Percentiles rank a stretch among this genome's conserved stretches.
Evolutionary conservation across 805 yeast species (phyloP).

Genomic region (Metschnikowia vanudenii): DNA sequence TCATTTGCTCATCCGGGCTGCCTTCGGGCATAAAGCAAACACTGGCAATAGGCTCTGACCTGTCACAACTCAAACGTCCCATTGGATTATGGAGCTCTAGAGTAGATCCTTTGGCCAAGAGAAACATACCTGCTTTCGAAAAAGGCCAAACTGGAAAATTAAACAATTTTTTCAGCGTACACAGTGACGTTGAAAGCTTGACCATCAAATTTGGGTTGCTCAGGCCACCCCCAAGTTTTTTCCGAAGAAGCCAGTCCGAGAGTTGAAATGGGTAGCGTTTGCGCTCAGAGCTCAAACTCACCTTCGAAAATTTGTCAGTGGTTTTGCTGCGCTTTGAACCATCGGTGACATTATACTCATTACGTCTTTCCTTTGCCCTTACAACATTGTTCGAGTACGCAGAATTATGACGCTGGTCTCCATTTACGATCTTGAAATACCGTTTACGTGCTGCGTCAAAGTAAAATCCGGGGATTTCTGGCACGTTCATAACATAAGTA

Average conservation of each 20-base stretch:
- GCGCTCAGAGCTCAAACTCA: not conserved
- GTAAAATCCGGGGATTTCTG: conserved; percentile 34
- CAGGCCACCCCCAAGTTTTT: not conserved
- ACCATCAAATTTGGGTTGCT: not conserved
- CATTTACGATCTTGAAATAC: conserved; percentile 37
- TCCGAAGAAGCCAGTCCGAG: not conserved
- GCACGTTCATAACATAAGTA: conserved; percentile 11
- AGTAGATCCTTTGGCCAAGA: not conserved
- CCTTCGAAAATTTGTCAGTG: not conserved
- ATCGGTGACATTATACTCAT: not conserved
- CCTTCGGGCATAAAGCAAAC: not conserved
- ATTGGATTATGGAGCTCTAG: conserved; percentile 1
- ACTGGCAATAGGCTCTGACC: not conserved
- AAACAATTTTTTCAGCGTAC: not conserved
- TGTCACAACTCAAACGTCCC: not conserved
- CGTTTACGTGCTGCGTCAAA: conserved; percentile 27
- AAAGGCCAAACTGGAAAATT: conserved; percentile 1
- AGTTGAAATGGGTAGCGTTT: not conserved
- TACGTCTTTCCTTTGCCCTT: conserved; percentile 23
- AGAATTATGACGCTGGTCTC: conserved; percentile 21
- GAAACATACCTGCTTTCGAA: not conserved
- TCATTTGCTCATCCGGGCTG: not conserved
- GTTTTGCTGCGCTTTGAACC: not conserved
- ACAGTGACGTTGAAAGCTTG: not conserved
- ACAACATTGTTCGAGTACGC: conserved; percentile 32